Evolutionary conservation across 768 basidiomycete genomes (phyloP), one percentile per base, ranked within the genome.

Genomic region (Mycena floridula): DNA sequence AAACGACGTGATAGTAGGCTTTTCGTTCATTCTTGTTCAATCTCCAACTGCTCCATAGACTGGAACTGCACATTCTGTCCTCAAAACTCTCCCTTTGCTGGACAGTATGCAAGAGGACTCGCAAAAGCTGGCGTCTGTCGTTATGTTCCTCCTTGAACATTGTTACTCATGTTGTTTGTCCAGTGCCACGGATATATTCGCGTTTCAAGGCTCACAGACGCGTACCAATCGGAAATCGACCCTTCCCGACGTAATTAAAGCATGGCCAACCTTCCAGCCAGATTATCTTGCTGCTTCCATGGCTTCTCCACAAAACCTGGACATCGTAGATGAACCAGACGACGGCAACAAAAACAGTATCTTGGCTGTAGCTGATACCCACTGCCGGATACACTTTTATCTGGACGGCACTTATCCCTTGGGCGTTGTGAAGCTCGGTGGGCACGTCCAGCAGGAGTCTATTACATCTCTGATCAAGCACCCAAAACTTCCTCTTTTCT

Each of bases 121-220:
- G 13, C 77, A 81, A 53, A 75, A 77, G 47, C 59, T 77, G 54
- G 83, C 79, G 88, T 89, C 56, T 50, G 77, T 66, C 42, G 42
- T 50, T 40, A 25, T 21, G 42, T 45, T 27, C 37, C 48, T 16
- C 27, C 36, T 45, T 26, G n/a, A 44, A 39, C 37, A 26, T 42
- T 40, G 45, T 35, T 50, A 45, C 59, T 59, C 26, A 56, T 36
- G 20, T 37, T 22, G 42, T 12, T 40, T 35, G 37, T 42, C 44
- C 60, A 90, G 89, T 45, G 82, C 83, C 7, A 81, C 81, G 44
- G 83, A 89, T 63, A 63, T 90, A 30, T 91, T 91, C 59, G 82
- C 85, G 30, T 89, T 89, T 57, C 83, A 88, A 63, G 81, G 79
- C 28, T 76, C 78, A 8, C 77, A 81, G 44, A 77, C 74, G 12